These are phyloP conservation scores for Candolleomyces aberdarensis DNA, from an alignment of 768 basidiomycete genomes.

Conservation along the genomic window DNA sequence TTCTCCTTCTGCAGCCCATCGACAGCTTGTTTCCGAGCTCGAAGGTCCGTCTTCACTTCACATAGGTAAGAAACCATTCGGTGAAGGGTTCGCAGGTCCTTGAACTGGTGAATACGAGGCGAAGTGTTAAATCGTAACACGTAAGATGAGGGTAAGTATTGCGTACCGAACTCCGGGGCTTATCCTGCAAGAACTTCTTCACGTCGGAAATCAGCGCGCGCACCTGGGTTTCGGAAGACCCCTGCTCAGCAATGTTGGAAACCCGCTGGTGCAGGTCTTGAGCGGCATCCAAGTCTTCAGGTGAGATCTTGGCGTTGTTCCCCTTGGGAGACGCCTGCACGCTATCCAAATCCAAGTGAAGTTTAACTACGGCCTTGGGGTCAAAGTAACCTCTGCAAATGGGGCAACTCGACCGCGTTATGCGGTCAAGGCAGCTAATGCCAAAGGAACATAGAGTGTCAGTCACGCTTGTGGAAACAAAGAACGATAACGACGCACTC, in stretches of 20 bases:
- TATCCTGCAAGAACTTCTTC: conserved; percentile 42
- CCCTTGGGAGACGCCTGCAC: conserved; percentile 13
- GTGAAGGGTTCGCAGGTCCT: conserved; percentile 47
- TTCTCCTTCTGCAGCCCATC: conserved; percentile 30
- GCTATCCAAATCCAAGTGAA: conserved; percentile 57
- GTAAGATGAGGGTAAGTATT: conserved; percentile 2
- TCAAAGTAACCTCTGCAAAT: conserved; percentile 60
- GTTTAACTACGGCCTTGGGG: conserved; percentile 41
- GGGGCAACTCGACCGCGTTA: conserved; percentile 53
- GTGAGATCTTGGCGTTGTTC: conserved; percentile 11
- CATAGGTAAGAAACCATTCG: conserved; percentile 49
- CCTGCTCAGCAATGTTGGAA: conserved; percentile 50
- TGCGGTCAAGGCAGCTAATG: conserved; percentile 51
- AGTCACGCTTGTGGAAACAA: conserved; percentile 6
- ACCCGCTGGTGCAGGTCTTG: conserved; percentile 54
- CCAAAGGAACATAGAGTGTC: background rate
- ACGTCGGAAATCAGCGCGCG: conserved; percentile 51
- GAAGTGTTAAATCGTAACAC: conserved; percentile 7
- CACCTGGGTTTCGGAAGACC: conserved; percentile 48
- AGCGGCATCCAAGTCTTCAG: conserved; percentile 40
- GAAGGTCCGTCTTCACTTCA: conserved; percentile 42
- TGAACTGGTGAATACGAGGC: conserved; percentile 33
- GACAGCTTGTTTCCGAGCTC: conserved; percentile 29
- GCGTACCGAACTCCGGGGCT: conserved; percentile 46
- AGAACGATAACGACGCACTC: conserved; percentile 27